Conservation (phyloP, 192 early-diverging fungal species). For the Ambispora gerdemannii region DNA sequence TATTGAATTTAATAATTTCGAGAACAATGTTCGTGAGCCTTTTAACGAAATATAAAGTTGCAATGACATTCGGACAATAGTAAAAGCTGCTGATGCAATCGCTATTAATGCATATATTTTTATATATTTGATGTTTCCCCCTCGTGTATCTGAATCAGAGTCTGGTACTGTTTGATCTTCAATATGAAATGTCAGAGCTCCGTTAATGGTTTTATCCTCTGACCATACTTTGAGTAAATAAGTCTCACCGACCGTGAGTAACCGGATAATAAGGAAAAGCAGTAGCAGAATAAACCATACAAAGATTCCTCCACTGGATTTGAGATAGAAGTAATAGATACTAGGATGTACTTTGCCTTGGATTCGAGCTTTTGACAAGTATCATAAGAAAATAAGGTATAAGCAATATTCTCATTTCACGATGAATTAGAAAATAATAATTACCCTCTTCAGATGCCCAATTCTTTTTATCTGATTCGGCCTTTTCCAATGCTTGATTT, state of each 20-base stretch:
- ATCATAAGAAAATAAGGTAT: too few relatives aligned
- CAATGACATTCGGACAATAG: conserved; percentile 42
- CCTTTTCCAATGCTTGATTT: conserved; percentile 6
- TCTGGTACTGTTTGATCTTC: background rate
- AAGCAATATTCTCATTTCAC: too few relatives aligned
- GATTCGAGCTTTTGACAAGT: conserved; percentile 46
- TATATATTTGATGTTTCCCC: conserved; percentile 47
- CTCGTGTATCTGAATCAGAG: background rate
- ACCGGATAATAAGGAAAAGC: conserved; percentile 42
- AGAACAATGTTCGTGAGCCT: conserved; percentile 60
- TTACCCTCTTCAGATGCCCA: conserved; percentile 41
- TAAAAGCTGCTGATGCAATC: conserved; percentile 39
- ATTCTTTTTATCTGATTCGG: conserved; percentile 38
- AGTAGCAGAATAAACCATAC: conserved; percentile 59
- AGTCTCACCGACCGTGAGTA: conserved; percentile 54
- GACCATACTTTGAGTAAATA: conserved; percentile 68
- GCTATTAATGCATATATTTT: conserved; percentile 54
- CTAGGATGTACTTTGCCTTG: conserved; percentile 73
- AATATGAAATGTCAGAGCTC: background rate
- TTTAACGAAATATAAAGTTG: conserved; percentile 49
- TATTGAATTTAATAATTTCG: conserved; percentile 53
- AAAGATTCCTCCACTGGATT: conserved; percentile 54
- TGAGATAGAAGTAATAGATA: conserved; percentile 78
- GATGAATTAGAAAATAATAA: conserved; percentile 24
- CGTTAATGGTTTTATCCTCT: background rate